A percentile compares a stretch with the other conserved stretches of the same genome.
Conservation (phyloP, 768 basidiomycete genomes). For the Leccinum barrowsii region DNA sequence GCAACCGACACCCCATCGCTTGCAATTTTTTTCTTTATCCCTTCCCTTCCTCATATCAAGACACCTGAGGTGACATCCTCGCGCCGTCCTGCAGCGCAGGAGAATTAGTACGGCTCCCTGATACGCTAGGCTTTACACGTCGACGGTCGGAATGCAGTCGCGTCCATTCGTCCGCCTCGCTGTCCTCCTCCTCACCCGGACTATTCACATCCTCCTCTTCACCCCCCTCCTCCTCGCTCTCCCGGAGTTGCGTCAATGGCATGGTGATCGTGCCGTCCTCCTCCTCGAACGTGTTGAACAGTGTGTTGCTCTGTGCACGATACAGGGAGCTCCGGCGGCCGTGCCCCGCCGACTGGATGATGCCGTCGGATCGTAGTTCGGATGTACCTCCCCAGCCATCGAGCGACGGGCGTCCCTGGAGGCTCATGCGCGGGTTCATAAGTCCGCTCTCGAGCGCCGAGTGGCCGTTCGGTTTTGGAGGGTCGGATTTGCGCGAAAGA, state of each 20-base stretch:
- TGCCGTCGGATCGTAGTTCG: constrained; percentile 27
- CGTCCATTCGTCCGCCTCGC: constrained; percentile 44
- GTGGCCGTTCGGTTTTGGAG: constrained; percentile 42
- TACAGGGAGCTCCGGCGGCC: constrained; percentile 65
- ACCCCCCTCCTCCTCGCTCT: constrained; percentile 63
- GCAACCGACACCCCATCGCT: not conserved
- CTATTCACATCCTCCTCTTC: constrained; percentile 26
- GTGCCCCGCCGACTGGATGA: constrained; percentile 40
- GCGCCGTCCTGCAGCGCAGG: constrained; percentile 37
- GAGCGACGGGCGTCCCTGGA: constrained; percentile 76
- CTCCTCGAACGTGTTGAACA: constrained; percentile 78
- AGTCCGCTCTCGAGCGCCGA: constrained; percentile 61
- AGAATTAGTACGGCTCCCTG: constrained; percentile 55
- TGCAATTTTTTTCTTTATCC: not conserved
- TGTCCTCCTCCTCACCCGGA: constrained; percentile 37
- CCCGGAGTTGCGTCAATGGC: constrained; percentile 60
- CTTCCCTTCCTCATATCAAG: constrained; percentile 6
- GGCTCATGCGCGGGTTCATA: constrained; percentile 74
- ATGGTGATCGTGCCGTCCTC: constrained; percentile 28
- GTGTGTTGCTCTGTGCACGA: constrained; percentile 57
- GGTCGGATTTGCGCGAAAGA: constrained; percentile 61
- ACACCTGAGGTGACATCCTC: constrained; percentile 17
- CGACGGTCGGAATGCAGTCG: constrained; percentile 28
- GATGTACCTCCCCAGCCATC: constrained; percentile 63
- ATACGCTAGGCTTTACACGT: constrained; percentile 29